Percentiles rank a stretch among this genome's conserved stretches.
phyloP scores from a whole-genome alignment of 2,329 filamentous ascomycete species.

The Colletotrichum trifolii region DNA sequence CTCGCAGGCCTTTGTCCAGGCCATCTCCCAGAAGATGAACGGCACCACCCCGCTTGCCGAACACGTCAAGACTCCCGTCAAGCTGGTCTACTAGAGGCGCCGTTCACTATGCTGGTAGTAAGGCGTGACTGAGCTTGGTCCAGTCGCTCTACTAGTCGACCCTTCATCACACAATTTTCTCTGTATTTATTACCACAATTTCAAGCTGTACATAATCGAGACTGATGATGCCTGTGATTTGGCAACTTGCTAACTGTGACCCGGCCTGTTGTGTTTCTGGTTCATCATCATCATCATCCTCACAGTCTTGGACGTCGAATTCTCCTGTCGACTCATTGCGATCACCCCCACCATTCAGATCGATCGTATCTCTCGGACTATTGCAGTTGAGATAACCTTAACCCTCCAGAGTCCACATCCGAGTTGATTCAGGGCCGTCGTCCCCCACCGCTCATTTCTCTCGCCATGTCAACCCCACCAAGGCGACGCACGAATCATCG shows the following conservation, averaged over 20 bases:
- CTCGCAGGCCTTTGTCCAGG: slow-evolving; percentile 61
- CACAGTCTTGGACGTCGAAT: no score
- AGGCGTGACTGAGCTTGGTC: background rate
- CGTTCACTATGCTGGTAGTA: background rate
- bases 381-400: no score
- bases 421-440: no score
- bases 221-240: no score
- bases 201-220: background rate
- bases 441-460: background rate
- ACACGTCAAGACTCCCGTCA: slow-evolving; percentile 40
- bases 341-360: no score
- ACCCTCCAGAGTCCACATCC: no score
- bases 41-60: slow-evolving; percentile 42
- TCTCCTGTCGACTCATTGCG: no score
- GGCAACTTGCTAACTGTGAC: no score
- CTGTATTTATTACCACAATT: background rate
- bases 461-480: background rate
- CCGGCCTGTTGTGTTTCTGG: no score
- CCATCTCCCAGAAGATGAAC: slow-evolving; percentile 44
- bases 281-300: no score
- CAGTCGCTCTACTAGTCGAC: background rate
- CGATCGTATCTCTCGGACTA: no score
- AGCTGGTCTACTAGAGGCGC: slow-evolving; percentile 29
- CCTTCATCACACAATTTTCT: background rate
- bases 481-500: background rate